Percentiles rank a stretch among this genome's conserved stretches.
Conservation (phyloP, 2,329 filamentous ascomycete species). For the Raffaelea albimanens region DNA sequence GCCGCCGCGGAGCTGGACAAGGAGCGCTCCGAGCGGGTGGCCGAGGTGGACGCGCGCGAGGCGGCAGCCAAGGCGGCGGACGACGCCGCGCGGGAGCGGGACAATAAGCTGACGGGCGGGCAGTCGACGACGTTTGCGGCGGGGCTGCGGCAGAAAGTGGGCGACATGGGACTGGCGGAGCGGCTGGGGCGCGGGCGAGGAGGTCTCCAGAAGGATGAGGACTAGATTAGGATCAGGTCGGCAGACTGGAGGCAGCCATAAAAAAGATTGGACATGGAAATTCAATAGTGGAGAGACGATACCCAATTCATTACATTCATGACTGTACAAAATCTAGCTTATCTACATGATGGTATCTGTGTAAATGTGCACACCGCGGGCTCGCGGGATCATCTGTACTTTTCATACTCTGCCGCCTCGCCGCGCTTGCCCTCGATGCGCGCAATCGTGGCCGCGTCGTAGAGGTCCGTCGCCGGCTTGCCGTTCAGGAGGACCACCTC, state of each 20-base stretch:
- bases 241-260: too few relatives aligned
- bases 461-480: conserved; percentile 62
- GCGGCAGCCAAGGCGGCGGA: conserved; percentile 56
- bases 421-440: conserved; percentile 56
- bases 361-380: background rate
- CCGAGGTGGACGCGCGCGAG: conserved; percentile 57
- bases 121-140: conserved; percentile 46
- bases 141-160: conserved; percentile 50
- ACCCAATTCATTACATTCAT: background rate
- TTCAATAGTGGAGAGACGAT: background rate
- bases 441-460: conserved; percentile 57
- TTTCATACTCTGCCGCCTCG: conserved; percentile 57
- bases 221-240: too few relatives aligned
- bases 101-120: conserved; percentile 14
- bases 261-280: conserved; percentile 10
- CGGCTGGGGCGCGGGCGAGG: conserved; percentile 39
- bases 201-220: conserved; percentile 35
- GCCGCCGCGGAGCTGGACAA: conserved; percentile 60
- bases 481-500: conserved; percentile 64
- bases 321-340: background rate
- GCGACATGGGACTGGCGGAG: conserved; percentile 40
- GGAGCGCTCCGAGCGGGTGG: conserved; percentile 60
- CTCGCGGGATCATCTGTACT: conserved; percentile 20
- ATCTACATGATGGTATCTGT: background rate
- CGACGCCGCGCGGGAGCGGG: conserved; percentile 48